Base-by-base conservation (phyloP, 2,329 filamentous ascomycete genomes). In the Ophiostoma angusticollis region DNA sequence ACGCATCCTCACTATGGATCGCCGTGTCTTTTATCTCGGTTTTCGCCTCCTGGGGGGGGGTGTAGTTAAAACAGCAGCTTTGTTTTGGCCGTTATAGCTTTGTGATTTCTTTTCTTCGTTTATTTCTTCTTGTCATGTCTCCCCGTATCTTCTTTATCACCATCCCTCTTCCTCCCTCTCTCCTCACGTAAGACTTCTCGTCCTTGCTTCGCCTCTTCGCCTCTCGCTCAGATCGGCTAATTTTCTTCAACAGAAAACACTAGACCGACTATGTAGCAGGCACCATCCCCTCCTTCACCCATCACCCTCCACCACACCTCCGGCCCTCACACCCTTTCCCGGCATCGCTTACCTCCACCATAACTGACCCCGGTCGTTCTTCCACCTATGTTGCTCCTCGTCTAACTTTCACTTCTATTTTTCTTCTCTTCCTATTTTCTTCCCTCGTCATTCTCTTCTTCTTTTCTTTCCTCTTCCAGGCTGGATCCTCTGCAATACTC, bases 231-330 rank as follows among this genome's bases (percentile, higher is more conserved):
- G 28, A 27, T 23, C 12, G 18, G 23, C 36, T 38, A 32, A 38
- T 30, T 14, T 35, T 40, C 38, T 40, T 35, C 37, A 39, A 19
- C 32, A 16, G 9, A 9, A 25, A 31, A 25, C 25, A 35, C 38
- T 40, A 23, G 25, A 13, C 16, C 25, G 32, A 32, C 25, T 18
- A 22, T 35, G 24, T 30, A 17, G 7, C n/a, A 27, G 32, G 22
- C 32, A 23, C 32, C 14, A 31, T 21, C 21, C 30, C 30, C 31
- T 22, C 31, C 31, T 30, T 35, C 38, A 35, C 38, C 24, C 19
- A 29, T 35, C 33, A 22, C 23, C 31, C 17, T 24, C 12, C 31
- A 24, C 35, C 31, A 35, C 31, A 35, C 24, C 25, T 22, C 31
- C 32, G 14, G 19, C 27, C 25, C 7, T 22, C 22, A 37, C 25